Evolutionary conservation across 495 filamentous ascomycete genomes (phyloP).

Genomic region (Penicillium malachiteum): DNA sequence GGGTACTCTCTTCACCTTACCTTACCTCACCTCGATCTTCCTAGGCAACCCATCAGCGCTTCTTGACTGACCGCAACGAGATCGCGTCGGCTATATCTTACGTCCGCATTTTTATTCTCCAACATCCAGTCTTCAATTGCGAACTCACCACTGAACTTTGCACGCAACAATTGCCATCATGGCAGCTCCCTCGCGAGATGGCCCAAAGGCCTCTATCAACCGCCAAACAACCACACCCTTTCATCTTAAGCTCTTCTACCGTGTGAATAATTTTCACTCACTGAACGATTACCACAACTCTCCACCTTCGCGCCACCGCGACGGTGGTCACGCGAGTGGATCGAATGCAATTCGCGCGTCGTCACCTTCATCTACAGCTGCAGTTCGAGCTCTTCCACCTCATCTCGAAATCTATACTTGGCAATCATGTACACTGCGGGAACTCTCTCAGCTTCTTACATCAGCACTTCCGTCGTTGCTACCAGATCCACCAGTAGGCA

Average conservation of each 20-base stretch:
- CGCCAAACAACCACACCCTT: constrained; percentile 81
- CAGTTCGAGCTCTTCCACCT: constrained; percentile 53
- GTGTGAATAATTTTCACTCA: constrained; percentile 66
- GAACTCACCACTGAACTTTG: background rate
- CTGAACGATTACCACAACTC: constrained; percentile 36
- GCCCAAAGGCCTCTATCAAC: constrained; percentile 44
- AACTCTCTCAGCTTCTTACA: constrained; percentile 75
- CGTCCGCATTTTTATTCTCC: no score
- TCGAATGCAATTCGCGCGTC: constrained; percentile 38
- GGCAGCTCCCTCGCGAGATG: constrained; percentile 28
- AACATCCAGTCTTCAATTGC: background rate
- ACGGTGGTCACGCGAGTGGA: constrained; percentile 30
- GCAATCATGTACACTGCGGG: constrained; percentile 76
- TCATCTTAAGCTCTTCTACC: constrained; percentile 87
- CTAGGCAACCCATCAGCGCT: no score
- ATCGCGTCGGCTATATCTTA: background rate
- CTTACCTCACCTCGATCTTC: background rate
- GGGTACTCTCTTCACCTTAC: background rate
- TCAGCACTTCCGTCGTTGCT: constrained; percentile 65
- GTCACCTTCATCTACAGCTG: constrained; percentile 29
- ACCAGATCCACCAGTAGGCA: constrained; percentile 73
- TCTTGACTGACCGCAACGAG: background rate
- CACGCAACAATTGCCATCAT: constrained; percentile 20
- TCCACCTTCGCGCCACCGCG: constrained; percentile 18
- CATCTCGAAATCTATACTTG: constrained; percentile 87